Evolutionary conservation across 2,329 filamentous ascomycete genomes (phyloP), one percentile per base, ranked within the genome.

Genomic region (Ceratocystis diversiconidia): DNA sequence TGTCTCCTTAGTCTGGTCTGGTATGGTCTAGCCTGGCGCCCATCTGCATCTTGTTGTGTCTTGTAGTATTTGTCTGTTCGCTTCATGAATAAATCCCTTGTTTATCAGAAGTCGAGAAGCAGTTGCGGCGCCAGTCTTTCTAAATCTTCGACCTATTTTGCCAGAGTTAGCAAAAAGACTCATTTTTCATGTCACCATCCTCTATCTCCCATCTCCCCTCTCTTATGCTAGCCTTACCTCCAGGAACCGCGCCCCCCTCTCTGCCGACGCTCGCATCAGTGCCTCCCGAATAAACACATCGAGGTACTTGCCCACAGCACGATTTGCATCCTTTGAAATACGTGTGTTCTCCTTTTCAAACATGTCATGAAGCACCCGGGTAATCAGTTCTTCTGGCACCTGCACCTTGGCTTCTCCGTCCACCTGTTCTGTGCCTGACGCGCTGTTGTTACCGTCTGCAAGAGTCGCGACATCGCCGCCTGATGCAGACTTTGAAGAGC

Each of bases 261-360:
- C 88, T 67, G 85, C 84, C 8, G 85, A 83, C 48, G 89, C 86
- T 72, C 92, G 77, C 17, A 90, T 90, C 73, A 97, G 85, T 0
- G 90, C 90, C 77, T 97, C 92, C 68, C 88, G 82, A 64, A 96
- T 88, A 76, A 96, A 97, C 0, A 92, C 84, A 74, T 96, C 90
- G 75, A 96, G 82, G 73, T 97, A 97, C 76, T 87, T 90, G 15
- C 85, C 87, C 67, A 92, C 82, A 1, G 91, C 83, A 5, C 78
- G 80, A 73, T 92, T 89, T 3, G 90, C 90, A 71, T 91, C 88
- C 70, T 84, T 86, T 6, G 86, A 85, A 69, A 96, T 85, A 70
- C 87, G 81, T 28, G 88, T 92, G 65, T 82, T 81, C 61, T 87
- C 82, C 68, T 82, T 80, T 70, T 87, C 79, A 72, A 96, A 96